phyloP scores from a whole-genome alignment of 208 protist species.

The Leishmania turanica region DNA sequence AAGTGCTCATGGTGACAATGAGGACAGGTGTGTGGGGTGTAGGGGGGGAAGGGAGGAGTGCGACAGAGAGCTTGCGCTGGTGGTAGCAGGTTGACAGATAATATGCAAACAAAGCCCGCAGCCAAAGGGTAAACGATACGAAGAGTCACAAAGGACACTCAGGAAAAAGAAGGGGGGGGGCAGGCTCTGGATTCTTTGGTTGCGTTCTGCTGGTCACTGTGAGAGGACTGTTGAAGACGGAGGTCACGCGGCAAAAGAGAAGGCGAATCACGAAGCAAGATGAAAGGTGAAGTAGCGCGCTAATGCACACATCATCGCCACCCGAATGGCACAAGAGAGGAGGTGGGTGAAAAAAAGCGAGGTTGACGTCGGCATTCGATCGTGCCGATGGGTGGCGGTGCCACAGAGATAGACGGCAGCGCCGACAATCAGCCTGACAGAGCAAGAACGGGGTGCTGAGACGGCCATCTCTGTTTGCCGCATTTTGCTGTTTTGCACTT shows the following conservation, averaged over 20 bases:
- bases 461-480: neutral
- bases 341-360: neutral
- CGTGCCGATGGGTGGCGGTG: neutral
- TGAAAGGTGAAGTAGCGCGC: neutral
- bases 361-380: neutral
- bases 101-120: neutral
- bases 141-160: neutral
- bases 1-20: neutral
- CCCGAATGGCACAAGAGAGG: neutral
- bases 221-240: neutral
- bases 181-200: neutral
- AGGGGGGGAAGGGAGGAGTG: too few relatives aligned
- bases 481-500: neutral
- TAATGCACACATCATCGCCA: neutral
- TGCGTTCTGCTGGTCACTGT: neutral
- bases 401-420: neutral
- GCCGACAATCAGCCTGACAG: neutral
- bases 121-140: neutral
- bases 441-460: neutral
- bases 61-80: neutral
- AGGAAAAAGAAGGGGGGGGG: neutral
- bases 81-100: neutral
- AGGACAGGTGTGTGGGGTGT: too few relatives aligned
- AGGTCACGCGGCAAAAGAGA: neutral
- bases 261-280: neutral